These are phyloP conservation scores for Yamadazyma olivae DNA, from an alignment of 805 yeast genomes.

Conservation along the genomic window DNA sequence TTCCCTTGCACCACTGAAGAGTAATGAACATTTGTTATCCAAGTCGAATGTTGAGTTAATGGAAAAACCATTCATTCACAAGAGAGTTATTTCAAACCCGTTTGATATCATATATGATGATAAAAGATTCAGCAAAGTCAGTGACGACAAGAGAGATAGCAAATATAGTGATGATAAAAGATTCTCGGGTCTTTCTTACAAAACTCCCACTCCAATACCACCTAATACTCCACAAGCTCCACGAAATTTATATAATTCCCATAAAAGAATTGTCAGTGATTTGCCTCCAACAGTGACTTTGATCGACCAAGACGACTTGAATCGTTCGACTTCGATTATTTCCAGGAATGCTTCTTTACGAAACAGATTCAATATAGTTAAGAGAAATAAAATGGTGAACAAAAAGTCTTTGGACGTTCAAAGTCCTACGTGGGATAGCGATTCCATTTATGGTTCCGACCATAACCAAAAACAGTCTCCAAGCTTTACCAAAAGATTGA, in stretches of 20 bases:
- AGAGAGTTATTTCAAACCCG: slow-evolving; percentile 22
- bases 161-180: background rate
- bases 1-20: slow-evolving; percentile 10
- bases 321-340: slow-evolving; percentile 26
- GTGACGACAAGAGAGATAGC: background rate
- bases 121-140: background rate
- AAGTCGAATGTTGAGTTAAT: no score
- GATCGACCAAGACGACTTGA: slow-evolving; percentile 17
- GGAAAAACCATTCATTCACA: slow-evolving; percentile 8
- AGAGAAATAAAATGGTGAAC: slow-evolving; percentile 25
- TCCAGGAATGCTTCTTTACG: slow-evolving; percentile 30
- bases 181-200: slow-evolving; percentile 4
- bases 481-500: background rate
- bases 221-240: slow-evolving; percentile 6
- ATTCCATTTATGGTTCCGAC: slow-evolving; percentile 7
- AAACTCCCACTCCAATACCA: slow-evolving; percentile 1
- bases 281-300: slow-evolving; percentile 24
- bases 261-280: background rate
- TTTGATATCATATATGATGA: slow-evolving; percentile 22
- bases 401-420: slow-evolving; percentile 7
- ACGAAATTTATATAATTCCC: background rate
- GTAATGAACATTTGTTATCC: slow-evolving; percentile 8
- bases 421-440: slow-evolving; percentile 2
- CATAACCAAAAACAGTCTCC: slow-evolving; percentile 3
- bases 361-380: slow-evolving; percentile 26